A percentile compares a stretch with the other conserved stretches of the same genome.
These are phyloP conservation scores for Candida sithepensis DNA, from an alignment of 805 yeast species.

Conservation along the genomic window DNA sequence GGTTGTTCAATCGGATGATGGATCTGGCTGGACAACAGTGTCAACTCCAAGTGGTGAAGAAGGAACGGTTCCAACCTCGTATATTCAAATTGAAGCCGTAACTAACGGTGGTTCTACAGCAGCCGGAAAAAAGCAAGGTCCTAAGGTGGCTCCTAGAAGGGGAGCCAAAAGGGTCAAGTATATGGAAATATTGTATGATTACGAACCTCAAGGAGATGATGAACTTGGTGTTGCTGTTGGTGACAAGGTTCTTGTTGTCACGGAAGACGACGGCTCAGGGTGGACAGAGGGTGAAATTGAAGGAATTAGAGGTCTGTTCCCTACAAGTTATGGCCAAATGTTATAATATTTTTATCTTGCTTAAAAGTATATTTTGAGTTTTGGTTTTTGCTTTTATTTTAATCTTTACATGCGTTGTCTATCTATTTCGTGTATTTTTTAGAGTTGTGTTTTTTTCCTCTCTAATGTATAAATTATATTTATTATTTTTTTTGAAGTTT, in stretches of 20 bases:
- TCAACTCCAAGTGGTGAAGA: slow-evolving; percentile 38
- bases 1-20: slow-evolving; percentile 70
- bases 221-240: slow-evolving; percentile 73
- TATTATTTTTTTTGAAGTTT: no score
- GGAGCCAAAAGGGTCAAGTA: slow-evolving; percentile 65
- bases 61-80: slow-evolving; percentile 87
- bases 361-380: no score
- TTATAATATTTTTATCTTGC: no score
- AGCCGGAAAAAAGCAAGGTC: slow-evolving; percentile 50
- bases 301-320: slow-evolving; percentile 68
- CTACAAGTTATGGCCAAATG: slow-evolving; percentile 63
- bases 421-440: no score
- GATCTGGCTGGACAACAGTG: slow-evolving; percentile 88
- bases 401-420: no score
- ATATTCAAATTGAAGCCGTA: slow-evolving; percentile 45
- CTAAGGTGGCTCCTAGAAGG: slow-evolving; percentile 68
- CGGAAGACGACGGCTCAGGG: slow-evolving; percentile 76
- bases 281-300: slow-evolving; percentile 91
- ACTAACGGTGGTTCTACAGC: slow-evolving; percentile 5
- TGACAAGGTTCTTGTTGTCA: slow-evolving; percentile 64
- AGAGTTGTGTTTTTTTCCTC: background rate
- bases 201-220: slow-evolving; percentile 72
- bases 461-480: background rate
- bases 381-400: no score
- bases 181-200: slow-evolving; percentile 70